A percentile compares a stretch with the other conserved stretches of the same genome.
Conservation (phyloP, 1,284 basidiomycete species). For the Sutorius eximius region DNA sequence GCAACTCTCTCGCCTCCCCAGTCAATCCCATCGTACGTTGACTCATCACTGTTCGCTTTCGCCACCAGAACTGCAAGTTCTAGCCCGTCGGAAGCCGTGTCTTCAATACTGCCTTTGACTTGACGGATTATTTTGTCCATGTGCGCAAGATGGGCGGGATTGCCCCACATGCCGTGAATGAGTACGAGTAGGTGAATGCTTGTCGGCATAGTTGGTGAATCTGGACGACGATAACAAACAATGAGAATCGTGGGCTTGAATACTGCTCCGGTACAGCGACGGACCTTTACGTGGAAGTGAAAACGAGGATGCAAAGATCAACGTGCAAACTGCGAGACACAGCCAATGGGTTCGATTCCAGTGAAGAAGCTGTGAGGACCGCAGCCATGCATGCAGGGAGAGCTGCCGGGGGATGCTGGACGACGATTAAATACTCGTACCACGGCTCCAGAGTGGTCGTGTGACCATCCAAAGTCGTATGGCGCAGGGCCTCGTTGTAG, state of each 20-base stretch:
- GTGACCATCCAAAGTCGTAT: not conserved
- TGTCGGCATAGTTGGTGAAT: conserved; percentile 23
- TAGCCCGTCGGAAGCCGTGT: conserved; percentile 4
- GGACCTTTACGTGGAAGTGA: conserved; percentile 3
- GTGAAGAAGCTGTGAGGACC: conserved; percentile 1
- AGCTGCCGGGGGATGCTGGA: conserved; percentile 3
- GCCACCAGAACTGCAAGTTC: conserved; percentile 54
- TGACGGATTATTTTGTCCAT: conserved; percentile 47
- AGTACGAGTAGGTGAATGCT: conserved; percentile 63
- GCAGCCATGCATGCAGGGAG: not conserved
- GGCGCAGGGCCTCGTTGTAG: not conserved
- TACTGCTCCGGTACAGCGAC: not conserved
- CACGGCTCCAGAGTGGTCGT: not conserved
- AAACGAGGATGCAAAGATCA: not conserved
- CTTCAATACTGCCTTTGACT: conserved; percentile 27
- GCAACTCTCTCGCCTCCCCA: conserved; percentile 69
- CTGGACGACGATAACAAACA: not conserved
- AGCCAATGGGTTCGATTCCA: not conserved
- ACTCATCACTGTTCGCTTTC: conserved; percentile 52
- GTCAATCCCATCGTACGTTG: conserved; percentile 76
- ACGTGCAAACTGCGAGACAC: conserved; percentile 5
- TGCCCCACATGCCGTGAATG: conserved; percentile 86
- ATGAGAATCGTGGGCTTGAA: not conserved
- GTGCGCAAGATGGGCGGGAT: conserved; percentile 53
- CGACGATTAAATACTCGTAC: not conserved